Base-by-base conservation (phyloP, 352 stramenopile genomes). In the Thalassiosira livingstoniorum region DNA sequence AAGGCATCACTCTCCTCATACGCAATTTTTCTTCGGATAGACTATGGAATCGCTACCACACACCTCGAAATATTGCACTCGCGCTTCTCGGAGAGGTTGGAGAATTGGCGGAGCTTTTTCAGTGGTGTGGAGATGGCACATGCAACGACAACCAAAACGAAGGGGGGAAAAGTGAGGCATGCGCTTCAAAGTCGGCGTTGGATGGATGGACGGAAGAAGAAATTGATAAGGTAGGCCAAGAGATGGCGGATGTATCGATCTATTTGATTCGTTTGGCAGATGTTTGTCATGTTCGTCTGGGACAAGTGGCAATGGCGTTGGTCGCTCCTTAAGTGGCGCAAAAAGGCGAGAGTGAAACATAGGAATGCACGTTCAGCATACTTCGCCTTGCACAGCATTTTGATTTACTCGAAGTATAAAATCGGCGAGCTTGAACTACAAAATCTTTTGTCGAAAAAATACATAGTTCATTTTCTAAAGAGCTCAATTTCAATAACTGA, bases 201-300 rank as follows among this genome's bases (percentile, higher is more conserved):
- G 35, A 57, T 83, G 13, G 58, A 70, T 94, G 93, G 94, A 65
- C 97, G 88, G 92, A 87, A 2, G 91, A 96, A 25, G 92, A 98
- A 64, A 87, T 96, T 18, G 93, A 96, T 63, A 96, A 98, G 69
- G 75, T 98, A 2, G 96, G 95, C 31, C 96, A 99, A 83, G 97
- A 99, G 89, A 92, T 99, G 29, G 97, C 96, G 25, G 97, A 99
- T 88, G 97, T 99, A 57, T 86, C 97, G 51, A 98, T 99, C 78
- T 99, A 99, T 78, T 86, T 98, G 15, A 91, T 99, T n/a, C 94
- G 95, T 31, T 92, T 99, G n/a, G 95, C 96, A 4, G 87, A 89
- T 74, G 84, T 93, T 18, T 90, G 76, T 67, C 35, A 82, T 54
- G 69, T 91, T 27, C 42, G 13, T 7, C 62, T 87, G 60, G 80